These are phyloP conservation scores for Apiotrichum mycotoxinovorans DNA, from an alignment of 1,284 basidiomycete species.

Conservation along the genomic window DNA sequence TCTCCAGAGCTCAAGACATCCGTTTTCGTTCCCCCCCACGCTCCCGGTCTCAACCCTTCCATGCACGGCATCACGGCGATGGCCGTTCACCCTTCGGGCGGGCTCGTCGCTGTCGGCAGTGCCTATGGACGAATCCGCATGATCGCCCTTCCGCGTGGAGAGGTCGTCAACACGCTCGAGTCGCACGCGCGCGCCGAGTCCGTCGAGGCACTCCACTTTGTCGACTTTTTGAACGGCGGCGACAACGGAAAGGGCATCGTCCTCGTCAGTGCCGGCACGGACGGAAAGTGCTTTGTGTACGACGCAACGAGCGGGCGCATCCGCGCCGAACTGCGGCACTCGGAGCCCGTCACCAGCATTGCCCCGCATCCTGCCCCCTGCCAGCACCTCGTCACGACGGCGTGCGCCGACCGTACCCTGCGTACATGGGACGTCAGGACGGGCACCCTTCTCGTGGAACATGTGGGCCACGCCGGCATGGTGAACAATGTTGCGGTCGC, in stretches of 20 bases:
- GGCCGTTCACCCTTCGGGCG: constrained; percentile 76
- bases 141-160: constrained; percentile 78
- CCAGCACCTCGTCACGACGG: constrained; percentile 71
- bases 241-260: constrained; percentile 60
- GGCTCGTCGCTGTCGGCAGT: constrained; percentile 83
- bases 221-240: constrained; percentile 65
- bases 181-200: constrained; percentile 85
- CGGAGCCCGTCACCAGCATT: constrained; percentile 81
- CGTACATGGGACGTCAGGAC: constrained; percentile 91
- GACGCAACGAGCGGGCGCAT: constrained; percentile 80
- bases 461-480: constrained; percentile 78
- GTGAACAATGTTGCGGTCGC: constrained; percentile 73
- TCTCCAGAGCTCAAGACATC: constrained; percentile 62
- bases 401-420: constrained; percentile 77
- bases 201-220: constrained; percentile 82
- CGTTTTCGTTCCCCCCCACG: constrained; percentile 56
- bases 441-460: constrained; percentile 70
- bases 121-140: constrained; percentile 77
- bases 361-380: constrained; percentile 65
- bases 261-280: constrained; percentile 80
- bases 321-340: constrained; percentile 58
- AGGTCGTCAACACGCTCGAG: constrained; percentile 63
- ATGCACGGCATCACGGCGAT: constrained; percentile 79
- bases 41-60: constrained; percentile 50
- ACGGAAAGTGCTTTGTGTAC: constrained; percentile 91